Evolutionary conservation across 805 yeast genomes (phyloP).

Genomic region (Wickerhamia fluorescens): DNA sequence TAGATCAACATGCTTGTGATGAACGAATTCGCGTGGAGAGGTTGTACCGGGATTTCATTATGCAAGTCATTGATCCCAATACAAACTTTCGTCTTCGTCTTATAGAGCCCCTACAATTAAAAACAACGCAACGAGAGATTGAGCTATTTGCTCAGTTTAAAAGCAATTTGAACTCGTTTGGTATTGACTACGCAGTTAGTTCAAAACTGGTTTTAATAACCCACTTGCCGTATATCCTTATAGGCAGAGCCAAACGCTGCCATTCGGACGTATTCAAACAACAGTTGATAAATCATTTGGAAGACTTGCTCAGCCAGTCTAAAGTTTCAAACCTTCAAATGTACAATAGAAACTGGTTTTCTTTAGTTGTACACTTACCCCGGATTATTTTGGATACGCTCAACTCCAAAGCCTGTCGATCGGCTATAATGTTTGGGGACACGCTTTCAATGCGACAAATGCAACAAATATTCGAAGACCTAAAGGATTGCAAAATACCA

Average conservation of each 20-base stretch:
- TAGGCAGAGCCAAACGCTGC: slow-evolving; percentile 17
- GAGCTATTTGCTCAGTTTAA: slow-evolving; percentile 11
- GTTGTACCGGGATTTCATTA: slow-evolving; percentile 32
- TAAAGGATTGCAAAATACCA: slow-evolving; percentile 50
- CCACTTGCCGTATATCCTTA: slow-evolving; percentile 39
- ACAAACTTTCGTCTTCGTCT: slow-evolving; percentile 6
- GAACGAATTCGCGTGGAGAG: slow-evolving; percentile 63
- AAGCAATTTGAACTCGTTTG: slow-evolving; percentile 11
- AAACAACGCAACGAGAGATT: slow-evolving; percentile 18
- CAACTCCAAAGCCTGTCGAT: slow-evolving; percentile 59
- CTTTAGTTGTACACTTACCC: slow-evolving; percentile 36
- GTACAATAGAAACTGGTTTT: slow-evolving; percentile 13
- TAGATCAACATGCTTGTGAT: slow-evolving; percentile 86
- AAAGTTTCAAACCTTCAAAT: slow-evolving; percentile 13
- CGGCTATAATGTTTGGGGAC: slow-evolving; percentile 70
- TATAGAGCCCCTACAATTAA: slow-evolving; percentile 8
- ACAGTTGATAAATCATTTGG: slow-evolving; percentile 37
- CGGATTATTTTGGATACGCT: slow-evolving; percentile 41
- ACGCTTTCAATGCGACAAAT: slow-evolving; percentile 38
- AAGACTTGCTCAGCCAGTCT: slow-evolving; percentile 31
- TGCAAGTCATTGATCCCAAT: slow-evolving; percentile 12
- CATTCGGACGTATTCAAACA: slow-evolving; percentile 24
- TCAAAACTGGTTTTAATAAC: slow-evolving; percentile 19
- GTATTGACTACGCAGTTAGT: slow-evolving; percentile 9
- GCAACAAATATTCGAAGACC: slow-evolving; percentile 29